Percentiles rank a stretch among this genome's conserved stretches.
Conservation (phyloP, 495 filamentous ascomycete species). For the Tuber calosporum region DNA sequence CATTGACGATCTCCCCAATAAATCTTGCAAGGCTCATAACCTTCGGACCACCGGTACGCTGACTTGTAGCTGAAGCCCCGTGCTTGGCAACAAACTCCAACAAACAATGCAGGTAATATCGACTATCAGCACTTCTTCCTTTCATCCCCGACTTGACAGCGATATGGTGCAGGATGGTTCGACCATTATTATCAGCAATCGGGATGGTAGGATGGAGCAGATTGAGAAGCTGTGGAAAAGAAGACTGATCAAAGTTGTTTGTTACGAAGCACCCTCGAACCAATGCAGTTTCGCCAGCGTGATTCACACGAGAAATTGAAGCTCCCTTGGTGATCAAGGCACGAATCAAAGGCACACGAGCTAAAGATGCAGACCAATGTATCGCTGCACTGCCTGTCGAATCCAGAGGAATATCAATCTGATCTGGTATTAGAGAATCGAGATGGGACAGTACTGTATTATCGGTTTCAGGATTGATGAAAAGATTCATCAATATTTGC, state of each 20-base stretch:
- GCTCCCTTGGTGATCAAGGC: conserved; percentile 75
- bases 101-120: conserved; percentile 87
- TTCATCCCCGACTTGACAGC: conserved; percentile 89
- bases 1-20: conserved; percentile 92
- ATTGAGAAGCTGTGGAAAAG: conserved; percentile 75
- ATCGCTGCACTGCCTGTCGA: conserved; percentile 76
- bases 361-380: conserved; percentile 94
- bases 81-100: conserved; percentile 88
- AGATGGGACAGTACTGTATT: conserved; percentile 44
- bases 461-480: conserved; percentile 61
- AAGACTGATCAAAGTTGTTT: conserved; percentile 79
- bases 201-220: conserved; percentile 85
- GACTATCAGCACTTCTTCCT: conserved; percentile 71
- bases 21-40: conserved; percentile 80
- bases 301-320: conserved; percentile 77
- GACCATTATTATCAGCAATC: conserved; percentile 74
- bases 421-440: conserved; percentile 60
- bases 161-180: conserved; percentile 92
- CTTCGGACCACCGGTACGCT: conserved; percentile 48
- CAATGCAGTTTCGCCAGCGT: conserved; percentile 79
- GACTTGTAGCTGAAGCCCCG: conserved; percentile 58
- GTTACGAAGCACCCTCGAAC: conserved; percentile 82
- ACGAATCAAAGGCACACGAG: conserved; percentile 69
- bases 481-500: conserved; percentile 75
- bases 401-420: conserved; percentile 87